Percentiles rank a stretch among this genome's conserved stretches.
phyloP scores from a whole-genome alignment of 208 protist species.

The Crithidia thermophila region DNA sequence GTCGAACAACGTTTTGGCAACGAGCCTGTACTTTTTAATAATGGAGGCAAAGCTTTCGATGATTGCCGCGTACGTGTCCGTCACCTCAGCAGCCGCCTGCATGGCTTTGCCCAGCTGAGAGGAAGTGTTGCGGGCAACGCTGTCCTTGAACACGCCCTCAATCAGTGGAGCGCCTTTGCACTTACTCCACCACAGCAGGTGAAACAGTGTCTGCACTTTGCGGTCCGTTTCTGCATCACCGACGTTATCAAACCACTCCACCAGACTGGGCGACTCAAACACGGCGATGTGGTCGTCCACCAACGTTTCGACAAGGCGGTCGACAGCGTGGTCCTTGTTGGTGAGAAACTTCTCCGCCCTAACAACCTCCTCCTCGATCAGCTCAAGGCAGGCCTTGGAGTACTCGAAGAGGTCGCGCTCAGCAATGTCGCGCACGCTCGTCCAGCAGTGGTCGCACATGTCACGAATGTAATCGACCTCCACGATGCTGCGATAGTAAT shows the following conservation, averaged over 20 bases:
- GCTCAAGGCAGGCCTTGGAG: slow-evolving; percentile 9
- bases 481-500: slow-evolving; percentile 38
- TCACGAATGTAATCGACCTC: slow-evolving; percentile 40
- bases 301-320: slow-evolving; percentile 29
- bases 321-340: slow-evolving; percentile 28
- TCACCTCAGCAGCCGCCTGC: neutral
- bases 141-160: slow-evolving; percentile 35
- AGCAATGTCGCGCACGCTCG: slow-evolving; percentile 9
- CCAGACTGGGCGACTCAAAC: slow-evolving; percentile 6
- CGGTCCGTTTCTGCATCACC: slow-evolving; percentile 9
- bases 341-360: slow-evolving; percentile 33
- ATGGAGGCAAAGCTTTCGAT: slow-evolving; percentile 24
- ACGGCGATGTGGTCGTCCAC: slow-evolving; percentile 34
- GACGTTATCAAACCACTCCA: slow-evolving; percentile 11
- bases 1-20: slow-evolving; percentile 35
- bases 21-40: slow-evolving; percentile 22
- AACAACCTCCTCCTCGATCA: slow-evolving; percentile 34
- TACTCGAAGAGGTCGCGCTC: slow-evolving; percentile 26
- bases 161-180: slow-evolving; percentile 25
- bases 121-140: slow-evolving; percentile 19
- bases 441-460: slow-evolving; percentile 33
- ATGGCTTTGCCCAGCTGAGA: slow-evolving; percentile 11
- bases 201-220: slow-evolving; percentile 23
- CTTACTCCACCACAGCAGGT: slow-evolving; percentile 36
- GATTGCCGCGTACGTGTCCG: slow-evolving; percentile 19